Percentiles rank a stretch among this genome's conserved stretches.
Conservation (phyloP, 1,284 basidiomycete species). For the Pterulicium gracile region DNA sequence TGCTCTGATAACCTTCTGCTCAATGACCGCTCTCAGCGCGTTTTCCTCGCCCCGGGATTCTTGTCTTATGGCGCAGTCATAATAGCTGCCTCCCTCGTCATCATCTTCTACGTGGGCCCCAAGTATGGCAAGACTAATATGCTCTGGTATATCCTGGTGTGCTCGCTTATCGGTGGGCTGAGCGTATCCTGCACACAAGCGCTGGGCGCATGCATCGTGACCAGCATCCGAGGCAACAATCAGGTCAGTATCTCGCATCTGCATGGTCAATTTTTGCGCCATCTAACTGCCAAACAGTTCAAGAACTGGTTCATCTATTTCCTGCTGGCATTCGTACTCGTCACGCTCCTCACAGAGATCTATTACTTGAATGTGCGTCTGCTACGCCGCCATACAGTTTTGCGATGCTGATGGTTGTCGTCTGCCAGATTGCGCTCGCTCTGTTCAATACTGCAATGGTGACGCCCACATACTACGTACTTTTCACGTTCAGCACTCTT, state of each 20-base stretch:
- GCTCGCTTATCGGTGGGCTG: slow-evolving; percentile 94
- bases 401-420: too few species aligned
- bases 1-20: neutral
- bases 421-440: slow-evolving; percentile 55
- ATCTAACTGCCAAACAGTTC: slow-evolving; percentile 32
- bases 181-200: slow-evolving; percentile 95
- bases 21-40: slow-evolving; percentile 29
- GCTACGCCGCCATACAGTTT: neutral
- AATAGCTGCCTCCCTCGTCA: slow-evolving; percentile 50
- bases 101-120: slow-evolving; percentile 76
- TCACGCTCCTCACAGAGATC: slow-evolving; percentile 84
- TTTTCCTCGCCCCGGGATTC: slow-evolving; percentile 86
- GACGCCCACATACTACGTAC: slow-evolving; percentile 84
- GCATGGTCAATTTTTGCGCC: neutral
- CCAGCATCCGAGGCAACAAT: slow-evolving; percentile 77
- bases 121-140: slow-evolving; percentile 88
- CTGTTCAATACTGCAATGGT: slow-evolving; percentile 87
- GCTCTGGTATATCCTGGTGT: slow-evolving; percentile 93
- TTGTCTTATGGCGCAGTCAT: slow-evolving; percentile 64
- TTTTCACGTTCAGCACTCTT: slow-evolving; percentile 84
- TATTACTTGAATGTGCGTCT: slow-evolving; percentile 84
- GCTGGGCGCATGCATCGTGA: slow-evolving; percentile 85
- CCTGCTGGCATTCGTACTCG: slow-evolving; percentile 72
- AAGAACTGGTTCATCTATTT: slow-evolving; percentile 84
- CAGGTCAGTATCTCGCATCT: slow-evolving; percentile 41